phyloP scores from a whole-genome alignment of 2,329 filamentous ascomycete species.

The Apiospora arundinis region DNA sequence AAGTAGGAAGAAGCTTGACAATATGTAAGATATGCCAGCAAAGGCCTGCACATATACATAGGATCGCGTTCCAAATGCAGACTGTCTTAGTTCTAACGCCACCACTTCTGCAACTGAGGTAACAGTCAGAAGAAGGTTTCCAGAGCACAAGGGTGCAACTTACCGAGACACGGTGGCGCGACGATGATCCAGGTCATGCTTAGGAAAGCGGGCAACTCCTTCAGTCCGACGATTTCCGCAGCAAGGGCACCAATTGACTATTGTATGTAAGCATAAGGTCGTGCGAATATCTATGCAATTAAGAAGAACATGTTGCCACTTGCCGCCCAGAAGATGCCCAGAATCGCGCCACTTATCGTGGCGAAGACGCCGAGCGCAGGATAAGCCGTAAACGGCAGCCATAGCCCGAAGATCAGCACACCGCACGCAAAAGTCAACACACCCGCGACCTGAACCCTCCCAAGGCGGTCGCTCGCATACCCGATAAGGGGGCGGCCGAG shows the following conservation, averaged over 20 bases:
- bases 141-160: background rate
- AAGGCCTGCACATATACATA: constrained; percentile 9
- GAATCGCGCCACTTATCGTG: constrained; percentile 61
- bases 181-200: constrained; percentile 5
- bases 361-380: constrained; percentile 65
- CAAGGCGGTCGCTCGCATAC: constrained; percentile 63
- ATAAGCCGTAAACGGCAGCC: constrained; percentile 64
- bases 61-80: background rate
- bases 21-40: background rate
- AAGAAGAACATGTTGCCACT: background rate
- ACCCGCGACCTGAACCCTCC: constrained; percentile 67
- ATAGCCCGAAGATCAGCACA: constrained; percentile 64
- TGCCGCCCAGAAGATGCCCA: constrained; percentile 63
- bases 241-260: background rate
- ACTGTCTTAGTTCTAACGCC: background rate
- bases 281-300: background rate
- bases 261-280: background rate
- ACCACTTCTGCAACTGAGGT: background rate
- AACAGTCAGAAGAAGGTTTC: background rate
- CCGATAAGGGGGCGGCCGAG: constrained; percentile 65
- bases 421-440: constrained; percentile 61
- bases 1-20: background rate
- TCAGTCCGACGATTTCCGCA: background rate
- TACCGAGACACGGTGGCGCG: constrained; percentile 2
- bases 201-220: constrained; percentile 9